These are phyloP conservation scores for Xylariaceae sp. DNA, from an alignment of 2,329 filamentous ascomycete genomes.

Conservation along the genomic window DNA sequence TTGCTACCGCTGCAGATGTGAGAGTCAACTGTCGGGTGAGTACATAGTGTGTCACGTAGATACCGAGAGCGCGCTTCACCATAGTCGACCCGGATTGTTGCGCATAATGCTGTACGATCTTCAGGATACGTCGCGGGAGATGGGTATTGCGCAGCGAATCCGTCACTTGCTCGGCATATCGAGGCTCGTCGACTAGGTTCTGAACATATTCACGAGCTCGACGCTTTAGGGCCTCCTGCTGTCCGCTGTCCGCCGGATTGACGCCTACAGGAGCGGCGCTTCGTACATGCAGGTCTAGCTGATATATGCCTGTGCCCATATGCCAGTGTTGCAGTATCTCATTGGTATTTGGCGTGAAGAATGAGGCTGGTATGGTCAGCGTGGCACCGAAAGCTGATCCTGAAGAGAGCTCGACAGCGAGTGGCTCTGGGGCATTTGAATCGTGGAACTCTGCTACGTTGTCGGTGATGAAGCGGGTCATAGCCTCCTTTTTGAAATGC, in stretches of 20 bases:
- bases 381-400: constrained; percentile 42
- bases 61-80: constrained; percentile 49
- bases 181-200: constrained; percentile 44
- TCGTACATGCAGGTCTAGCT: constrained; percentile 39
- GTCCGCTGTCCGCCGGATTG: constrained; percentile 38
- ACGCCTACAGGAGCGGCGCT: constrained; percentile 49
- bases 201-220: constrained; percentile 47
- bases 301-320: constrained; percentile 34
- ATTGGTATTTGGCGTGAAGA: constrained; percentile 47
- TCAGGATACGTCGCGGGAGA: constrained; percentile 44
- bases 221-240: constrained; percentile 45
- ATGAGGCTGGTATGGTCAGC: constrained; percentile 46
- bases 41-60: constrained; percentile 54
- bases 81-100: constrained; percentile 39
- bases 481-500: constrained; percentile 49
- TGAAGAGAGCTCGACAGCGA: constrained; percentile 46
- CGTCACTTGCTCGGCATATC: constrained; percentile 49
- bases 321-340: constrained; percentile 52
- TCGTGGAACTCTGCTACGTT: constrained; percentile 35
- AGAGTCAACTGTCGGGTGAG: constrained; percentile 53
- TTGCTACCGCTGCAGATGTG: constrained; percentile 40
- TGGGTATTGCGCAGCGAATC: constrained; percentile 42
- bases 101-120: constrained; percentile 46
- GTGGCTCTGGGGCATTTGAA: constrained; percentile 25
- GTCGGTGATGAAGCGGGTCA: constrained; percentile 45